Percentiles rank a stretch among this genome's conserved stretches.
phyloP scores from a whole-genome alignment of 805 yeast genomes.

The Komagataella mondaviorum region DNA sequence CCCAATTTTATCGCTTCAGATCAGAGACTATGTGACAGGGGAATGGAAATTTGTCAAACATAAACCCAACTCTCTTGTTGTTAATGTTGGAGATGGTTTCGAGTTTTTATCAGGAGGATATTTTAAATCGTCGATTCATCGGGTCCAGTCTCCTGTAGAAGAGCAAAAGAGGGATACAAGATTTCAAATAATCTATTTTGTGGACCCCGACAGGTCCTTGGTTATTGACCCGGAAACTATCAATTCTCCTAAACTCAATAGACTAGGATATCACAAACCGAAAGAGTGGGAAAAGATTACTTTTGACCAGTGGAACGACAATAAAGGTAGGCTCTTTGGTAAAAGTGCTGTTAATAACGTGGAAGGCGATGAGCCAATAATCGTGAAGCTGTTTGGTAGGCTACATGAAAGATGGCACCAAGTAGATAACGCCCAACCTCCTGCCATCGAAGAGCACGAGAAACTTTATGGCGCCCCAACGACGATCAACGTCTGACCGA shows the following conservation, averaged over 20 bases:
- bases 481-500: neutral
- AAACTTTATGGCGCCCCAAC: neutral
- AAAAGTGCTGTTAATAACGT: slow-evolving; percentile 20
- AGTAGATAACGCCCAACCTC: slow-evolving; percentile 7
- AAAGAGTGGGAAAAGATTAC: slow-evolving; percentile 23
- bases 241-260: slow-evolving; percentile 21
- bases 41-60: slow-evolving; percentile 26
- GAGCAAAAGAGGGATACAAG: slow-evolving; percentile 24
- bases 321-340: slow-evolving; percentile 32
- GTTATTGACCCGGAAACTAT: slow-evolving; percentile 27
- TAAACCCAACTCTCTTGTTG: slow-evolving; percentile 23
- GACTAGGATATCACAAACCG: slow-evolving; percentile 18
- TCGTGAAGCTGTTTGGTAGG: slow-evolving; percentile 25
- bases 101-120: slow-evolving; percentile 31
- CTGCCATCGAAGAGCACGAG: neutral
- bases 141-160: slow-evolving; percentile 32
- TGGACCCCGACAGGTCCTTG: slow-evolving; percentile 22
- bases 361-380: slow-evolving; percentile 22
- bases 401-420: slow-evolving; percentile 31
- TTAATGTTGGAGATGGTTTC: slow-evolving; percentile 26
- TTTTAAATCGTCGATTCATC: slow-evolving; percentile 30
- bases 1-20: slow-evolving; percentile 25
- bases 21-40: slow-evolving; percentile 21
- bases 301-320: slow-evolving; percentile 30
- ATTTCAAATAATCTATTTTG: slow-evolving; percentile 27